These are phyloP conservation scores for Cutaneotrichosporon daszewskae DNA, from an alignment of 1,284 basidiomycete species.

Conservation along the genomic window DNA sequence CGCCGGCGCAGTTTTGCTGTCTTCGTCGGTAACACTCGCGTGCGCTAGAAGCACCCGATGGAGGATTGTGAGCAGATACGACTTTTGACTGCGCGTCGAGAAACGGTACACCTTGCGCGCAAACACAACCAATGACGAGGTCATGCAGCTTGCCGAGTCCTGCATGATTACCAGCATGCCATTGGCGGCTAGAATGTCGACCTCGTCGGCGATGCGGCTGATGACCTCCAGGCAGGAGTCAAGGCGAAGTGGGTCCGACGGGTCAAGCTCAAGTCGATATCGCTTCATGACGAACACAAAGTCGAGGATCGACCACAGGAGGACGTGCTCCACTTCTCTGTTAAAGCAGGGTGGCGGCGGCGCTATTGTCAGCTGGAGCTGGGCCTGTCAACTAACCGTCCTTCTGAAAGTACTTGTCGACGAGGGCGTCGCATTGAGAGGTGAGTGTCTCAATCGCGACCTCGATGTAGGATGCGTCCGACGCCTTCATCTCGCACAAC, in stretches of 20 bases:
- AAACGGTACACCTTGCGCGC: slow-evolving; percentile 31
- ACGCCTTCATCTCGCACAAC: slow-evolving; percentile 20
- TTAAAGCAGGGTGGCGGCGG: slow-evolving; percentile 25
- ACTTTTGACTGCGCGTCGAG: slow-evolving; percentile 14
- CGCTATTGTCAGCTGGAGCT: background rate
- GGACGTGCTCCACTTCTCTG: slow-evolving; percentile 27
- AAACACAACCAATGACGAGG: slow-evolving; percentile 25
- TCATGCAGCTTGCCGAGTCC: slow-evolving; percentile 34
- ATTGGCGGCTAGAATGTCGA: slow-evolving; percentile 25
- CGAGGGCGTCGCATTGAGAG: slow-evolving; percentile 22
- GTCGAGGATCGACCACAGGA: slow-evolving; percentile 32
- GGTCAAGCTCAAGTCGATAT: slow-evolving; percentile 20
- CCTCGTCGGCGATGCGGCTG: slow-evolving; percentile 25
- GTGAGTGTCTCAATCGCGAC: slow-evolving; percentile 27
- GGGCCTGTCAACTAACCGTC: slow-evolving; percentile 17
- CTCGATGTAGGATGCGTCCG: slow-evolving; percentile 24
- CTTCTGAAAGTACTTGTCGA: slow-evolving; percentile 27
- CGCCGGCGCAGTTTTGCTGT: slow-evolving; percentile 16
- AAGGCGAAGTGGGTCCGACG: slow-evolving; percentile 20
- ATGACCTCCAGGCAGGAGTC: slow-evolving; percentile 26
- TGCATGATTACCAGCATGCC: slow-evolving; percentile 35
- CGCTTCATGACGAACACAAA: slow-evolving; percentile 32
- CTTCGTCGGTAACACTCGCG: slow-evolving; percentile 15
- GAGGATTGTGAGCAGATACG: slow-evolving; percentile 14
- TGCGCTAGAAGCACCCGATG: slow-evolving; percentile 19